Base-by-base conservation (phyloP, 306 rosid genomes). In the Datisca glomerata region DNA sequence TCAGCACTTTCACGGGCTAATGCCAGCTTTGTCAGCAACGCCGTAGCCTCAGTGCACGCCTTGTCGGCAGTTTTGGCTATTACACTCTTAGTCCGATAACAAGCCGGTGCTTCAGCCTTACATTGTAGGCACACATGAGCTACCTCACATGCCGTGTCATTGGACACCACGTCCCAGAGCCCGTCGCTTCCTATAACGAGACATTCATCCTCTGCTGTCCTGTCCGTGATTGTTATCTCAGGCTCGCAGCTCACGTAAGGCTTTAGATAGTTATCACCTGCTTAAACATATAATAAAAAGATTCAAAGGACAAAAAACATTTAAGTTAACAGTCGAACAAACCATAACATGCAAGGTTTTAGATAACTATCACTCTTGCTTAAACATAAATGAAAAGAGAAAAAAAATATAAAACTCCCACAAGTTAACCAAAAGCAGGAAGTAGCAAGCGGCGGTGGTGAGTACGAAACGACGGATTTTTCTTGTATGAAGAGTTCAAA, bases 101-200 rank as follows among this genome's bases (percentile, higher is more conserved):
- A 43, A 38, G 28, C 10, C 19, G n/a, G 56, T 25, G 0, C 18
- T 53, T 27, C 47, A 1, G 11, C 49, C 27, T 53, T 66, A 7
- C 73, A 72, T 1, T 56, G 43, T 9, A 78, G 39, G 34, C 87
- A 73, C 81, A 57, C 67, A 11, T 67, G 43, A 21, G 78, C 81
- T 66, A 73, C 79, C 47, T 72, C 81, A 13, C 87, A 78, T 1
- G 71, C 81, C 21, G 61, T 78, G 20, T 73, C 81, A 18, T 67
- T 73, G 7, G 87, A 56, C 21, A 73, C 73, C 52, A 78, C 81
- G 47, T 78, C 87, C 87, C 87, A 78, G 1, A 78, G 51, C 0
- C 86, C 81, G 9, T 78, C 86, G 22, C 81, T 78, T 10, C 70
- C 86, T 37, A 78, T 15, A 5, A 73, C 59, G 51, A 78, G 34